phyloP scores from a whole-genome alignment of 495 filamentous ascomycete genomes.

The Neurospora sp. region DNA sequence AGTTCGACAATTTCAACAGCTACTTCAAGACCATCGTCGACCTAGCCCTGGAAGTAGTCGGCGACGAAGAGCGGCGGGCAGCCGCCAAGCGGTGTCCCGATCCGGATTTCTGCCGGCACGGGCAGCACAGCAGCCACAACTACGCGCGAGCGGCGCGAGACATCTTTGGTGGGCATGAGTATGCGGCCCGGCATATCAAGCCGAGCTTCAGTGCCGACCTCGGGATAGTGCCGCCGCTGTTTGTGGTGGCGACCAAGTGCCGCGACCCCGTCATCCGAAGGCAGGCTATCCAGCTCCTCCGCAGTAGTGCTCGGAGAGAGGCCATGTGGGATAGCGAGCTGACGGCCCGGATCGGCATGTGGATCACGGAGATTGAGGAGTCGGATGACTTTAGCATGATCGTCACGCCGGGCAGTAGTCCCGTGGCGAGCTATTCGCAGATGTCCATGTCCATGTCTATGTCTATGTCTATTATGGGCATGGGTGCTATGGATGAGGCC shows the following conservation, averaged over 20 bases:
- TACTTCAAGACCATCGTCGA: constrained; percentile 35
- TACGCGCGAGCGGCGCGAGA: constrained; percentile 10
- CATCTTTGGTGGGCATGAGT: constrained; percentile 31
- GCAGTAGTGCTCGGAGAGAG: constrained; percentile 45
- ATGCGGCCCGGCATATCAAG: constrained; percentile 38
- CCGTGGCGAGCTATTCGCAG: constrained; percentile 19
- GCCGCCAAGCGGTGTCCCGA: constrained; percentile 35
- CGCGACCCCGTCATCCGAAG: constrained; percentile 44
- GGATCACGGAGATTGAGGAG: constrained; percentile 50
- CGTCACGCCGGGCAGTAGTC: constrained; percentile 17
- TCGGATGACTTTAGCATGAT: constrained; percentile 21
- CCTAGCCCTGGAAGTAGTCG: constrained; percentile 37
- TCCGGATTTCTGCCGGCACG: constrained; percentile 30
- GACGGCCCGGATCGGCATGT: constrained; percentile 42
- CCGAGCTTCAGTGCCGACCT: constrained; percentile 44
- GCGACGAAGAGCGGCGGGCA: constrained; percentile 38
- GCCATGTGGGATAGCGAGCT: constrained; percentile 54
- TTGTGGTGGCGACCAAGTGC: constrained; percentile 48
- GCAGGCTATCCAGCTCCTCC: constrained; percentile 46
- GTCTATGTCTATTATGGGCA: constrained; percentile 3
- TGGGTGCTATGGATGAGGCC: not conserved
- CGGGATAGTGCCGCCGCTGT: constrained; percentile 46
- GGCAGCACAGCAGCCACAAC: constrained; percentile 5
- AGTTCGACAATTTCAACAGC: constrained; percentile 32
- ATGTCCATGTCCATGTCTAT: constrained; percentile 8